phyloP scores from a whole-genome alignment of 2,329 filamentous ascomycete species.

The Ophiosphaerella korrae region DNA sequence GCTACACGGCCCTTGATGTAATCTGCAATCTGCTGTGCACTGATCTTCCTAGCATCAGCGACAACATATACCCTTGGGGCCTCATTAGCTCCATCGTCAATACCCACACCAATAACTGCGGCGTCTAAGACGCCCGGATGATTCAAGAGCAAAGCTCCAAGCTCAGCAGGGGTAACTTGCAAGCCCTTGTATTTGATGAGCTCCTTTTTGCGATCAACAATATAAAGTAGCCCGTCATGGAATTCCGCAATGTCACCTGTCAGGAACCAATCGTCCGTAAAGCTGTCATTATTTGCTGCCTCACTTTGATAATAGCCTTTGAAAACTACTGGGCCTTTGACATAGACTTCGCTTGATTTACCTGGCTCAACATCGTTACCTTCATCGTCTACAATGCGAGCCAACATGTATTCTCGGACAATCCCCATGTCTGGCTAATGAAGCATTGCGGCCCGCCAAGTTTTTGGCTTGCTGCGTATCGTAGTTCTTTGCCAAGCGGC shows the following conservation, averaged over 20 bases:
- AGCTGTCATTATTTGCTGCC: conserved; percentile 34
- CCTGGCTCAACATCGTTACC: conserved; percentile 40
- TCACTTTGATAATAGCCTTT: conserved; percentile 47
- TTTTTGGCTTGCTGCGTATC: conserved; percentile 57
- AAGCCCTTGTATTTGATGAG: conserved; percentile 58
- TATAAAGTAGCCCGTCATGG: conserved; percentile 47
- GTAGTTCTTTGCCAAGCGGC: conserved; percentile 61
- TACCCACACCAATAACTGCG: conserved; percentile 52
- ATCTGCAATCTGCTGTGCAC: conserved; percentile 36
- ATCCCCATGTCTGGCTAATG: conserved; percentile 62
- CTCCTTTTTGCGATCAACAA: conserved; percentile 52
- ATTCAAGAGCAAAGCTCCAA: conserved; percentile 52
- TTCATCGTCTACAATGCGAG: conserved; percentile 43
- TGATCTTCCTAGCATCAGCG: conserved; percentile 38
- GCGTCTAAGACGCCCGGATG: conserved; percentile 52
- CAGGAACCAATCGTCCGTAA: conserved; percentile 44
- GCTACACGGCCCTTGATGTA: conserved; percentile 42
- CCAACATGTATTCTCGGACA: conserved; percentile 59
- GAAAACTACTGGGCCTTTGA: conserved; percentile 45
- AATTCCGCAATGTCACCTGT: conserved; percentile 49
- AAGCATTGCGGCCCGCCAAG: conserved; percentile 52
- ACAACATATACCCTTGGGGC: conserved; percentile 52
- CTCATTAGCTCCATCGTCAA: conserved; percentile 45
- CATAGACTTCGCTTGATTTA: conserved; percentile 38
- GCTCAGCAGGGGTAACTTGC: conserved; percentile 56